phyloP scores from a whole-genome alignment of 352 stramenopile genomes.

The Phytophthora pluvialis region DNA sequence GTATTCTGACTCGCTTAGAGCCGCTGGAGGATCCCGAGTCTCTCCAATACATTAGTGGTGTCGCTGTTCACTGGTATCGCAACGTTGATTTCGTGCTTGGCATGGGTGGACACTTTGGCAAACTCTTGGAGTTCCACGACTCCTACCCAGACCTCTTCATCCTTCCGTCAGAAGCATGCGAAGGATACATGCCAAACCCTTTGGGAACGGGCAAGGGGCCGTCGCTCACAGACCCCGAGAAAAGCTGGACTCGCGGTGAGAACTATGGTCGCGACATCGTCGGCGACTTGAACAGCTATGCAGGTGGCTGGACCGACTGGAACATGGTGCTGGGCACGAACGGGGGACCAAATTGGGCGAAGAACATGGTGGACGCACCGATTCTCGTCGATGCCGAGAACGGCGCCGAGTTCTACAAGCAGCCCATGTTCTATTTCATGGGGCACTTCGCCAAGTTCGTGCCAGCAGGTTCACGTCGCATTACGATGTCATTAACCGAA shows the following conservation, averaged over 20 bases:
- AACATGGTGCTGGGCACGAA: slow-evolving; percentile 79
- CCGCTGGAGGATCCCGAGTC: slow-evolving; percentile 54
- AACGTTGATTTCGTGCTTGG: slow-evolving; percentile 59
- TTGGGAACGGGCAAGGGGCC: slow-evolving; percentile 52
- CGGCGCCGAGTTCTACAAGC: slow-evolving; percentile 70
- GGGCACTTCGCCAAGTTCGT: slow-evolving; percentile 79
- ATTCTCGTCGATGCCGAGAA: slow-evolving; percentile 8
- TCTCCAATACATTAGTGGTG: slow-evolving; percentile 73
- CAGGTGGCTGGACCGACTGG: slow-evolving; percentile 87
- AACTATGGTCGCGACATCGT: slow-evolving; percentile 88
- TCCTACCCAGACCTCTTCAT: slow-evolving; percentile 77
- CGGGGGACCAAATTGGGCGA: slow-evolving; percentile 75
- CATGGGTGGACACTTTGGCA: slow-evolving; percentile 47
- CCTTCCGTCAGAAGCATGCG: slow-evolving; percentile 78
- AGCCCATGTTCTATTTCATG: slow-evolving; percentile 83
- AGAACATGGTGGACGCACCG: slow-evolving; percentile 54
- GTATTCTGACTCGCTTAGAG: slow-evolving; percentile 47
- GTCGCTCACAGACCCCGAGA: slow-evolving; percentile 39
- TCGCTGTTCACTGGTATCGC: slow-evolving; percentile 89
- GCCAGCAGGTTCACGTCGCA: slow-evolving; percentile 45
- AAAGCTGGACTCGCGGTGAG: slow-evolving; percentile 72
- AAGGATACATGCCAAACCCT: slow-evolving; percentile 52
- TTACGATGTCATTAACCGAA: slow-evolving; percentile 31
- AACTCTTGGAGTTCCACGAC: slow-evolving; percentile 50
- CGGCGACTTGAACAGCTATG: slow-evolving; percentile 80